A percentile compares a stretch with the other conserved stretches of the same genome.
phyloP scores from a whole-genome alignment of 169 alveolate genomes.

The Sarcocystis neurona region DNA sequence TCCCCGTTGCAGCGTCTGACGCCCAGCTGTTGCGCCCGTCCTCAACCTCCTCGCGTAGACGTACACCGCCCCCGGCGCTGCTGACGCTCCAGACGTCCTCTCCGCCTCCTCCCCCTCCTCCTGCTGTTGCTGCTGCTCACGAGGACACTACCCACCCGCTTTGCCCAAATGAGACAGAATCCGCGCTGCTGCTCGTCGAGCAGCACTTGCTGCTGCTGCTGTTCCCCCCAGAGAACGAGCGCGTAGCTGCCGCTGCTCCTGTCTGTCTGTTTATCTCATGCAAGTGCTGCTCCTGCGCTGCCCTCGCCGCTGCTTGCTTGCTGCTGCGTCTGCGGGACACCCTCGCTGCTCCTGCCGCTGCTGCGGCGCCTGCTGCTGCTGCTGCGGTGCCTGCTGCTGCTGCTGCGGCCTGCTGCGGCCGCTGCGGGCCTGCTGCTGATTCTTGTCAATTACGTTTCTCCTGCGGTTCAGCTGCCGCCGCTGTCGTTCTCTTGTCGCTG shows the following conservation, averaged over 20 bases:
- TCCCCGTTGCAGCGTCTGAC: too few species aligned
- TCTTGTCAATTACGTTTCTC: too few species aligned
- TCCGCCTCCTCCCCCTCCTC: too few species aligned
- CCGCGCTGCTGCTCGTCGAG: neutral
- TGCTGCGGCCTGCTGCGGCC: too few species aligned
- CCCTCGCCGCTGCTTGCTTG: neutral
- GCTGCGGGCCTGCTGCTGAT: too few species aligned
- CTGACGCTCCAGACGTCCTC: too few species aligned
- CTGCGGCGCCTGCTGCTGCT: constrained; percentile 18
- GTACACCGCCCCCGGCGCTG: too few species aligned
- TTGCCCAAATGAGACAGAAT: neutral
- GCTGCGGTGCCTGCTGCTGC: constrained; percentile 9
- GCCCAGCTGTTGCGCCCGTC: too few species aligned
- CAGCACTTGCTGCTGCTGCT: neutral
- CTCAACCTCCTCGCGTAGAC: too few species aligned
- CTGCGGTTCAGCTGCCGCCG: too few species aligned
- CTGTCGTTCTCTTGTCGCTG: too few species aligned
- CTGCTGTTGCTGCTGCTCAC: neutral
- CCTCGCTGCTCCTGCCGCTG: neutral
- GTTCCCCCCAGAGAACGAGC: neutral
- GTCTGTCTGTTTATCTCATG: neutral
- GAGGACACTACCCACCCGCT: neutral
- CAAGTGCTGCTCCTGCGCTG: neutral
- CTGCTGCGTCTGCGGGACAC: neutral
- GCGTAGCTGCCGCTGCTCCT: neutral